Evolutionary conservation across 352 stramenopile genomes (phyloP), one percentile per base, ranked within the genome.

Genomic region (Nothophytophthora sp.): DNA sequence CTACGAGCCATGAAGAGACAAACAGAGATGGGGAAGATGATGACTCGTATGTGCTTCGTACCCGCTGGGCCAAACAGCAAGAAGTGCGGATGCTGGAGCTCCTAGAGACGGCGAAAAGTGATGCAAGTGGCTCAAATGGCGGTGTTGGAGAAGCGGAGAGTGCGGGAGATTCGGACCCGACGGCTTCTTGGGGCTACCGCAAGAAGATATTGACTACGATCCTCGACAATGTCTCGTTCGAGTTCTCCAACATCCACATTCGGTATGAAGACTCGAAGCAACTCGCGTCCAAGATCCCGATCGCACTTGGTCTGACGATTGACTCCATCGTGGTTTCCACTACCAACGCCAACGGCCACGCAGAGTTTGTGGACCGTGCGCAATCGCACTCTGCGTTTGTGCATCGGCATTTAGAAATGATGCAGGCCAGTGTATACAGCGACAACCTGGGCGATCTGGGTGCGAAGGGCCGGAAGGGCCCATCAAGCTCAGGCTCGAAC

Each of bases 191-290:
- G 80, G 79, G 82, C 10, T 91, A 88, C 37, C 75, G 81, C 13
- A 82, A 93, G 27, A 88, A 90, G 43, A 92, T 95, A 16, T 34
- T 92, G 13, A 83, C 89, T 56, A 90, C 84, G 13, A 87, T 95
- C 36, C 44, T 93, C 8, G 81, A 95, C 52, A 95, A 95, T 38
- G 75, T 93, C 1, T 82, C 73, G 22, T 81, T 95, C 39, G 81
- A 95, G 63, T 77, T 93, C 35, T 70, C 72, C 19, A 89, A 90
- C 16, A 88, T 95, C 54, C 78, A 93, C 55, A 76, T 95, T 20
- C 76, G 81, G 10, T 95, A 91, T 39, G 82, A 95, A 58, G 82
- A 95, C 52, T 86, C 72, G 9, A 85, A 76, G 22, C 65, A 81
- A 15, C 50, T 89, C 22, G 45, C 88, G 13, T 76, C 76, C 0